phyloP scores from a whole-genome alignment of 2,329 filamentous ascomycete genomes.

The Arachnopeziza araneosa region DNA sequence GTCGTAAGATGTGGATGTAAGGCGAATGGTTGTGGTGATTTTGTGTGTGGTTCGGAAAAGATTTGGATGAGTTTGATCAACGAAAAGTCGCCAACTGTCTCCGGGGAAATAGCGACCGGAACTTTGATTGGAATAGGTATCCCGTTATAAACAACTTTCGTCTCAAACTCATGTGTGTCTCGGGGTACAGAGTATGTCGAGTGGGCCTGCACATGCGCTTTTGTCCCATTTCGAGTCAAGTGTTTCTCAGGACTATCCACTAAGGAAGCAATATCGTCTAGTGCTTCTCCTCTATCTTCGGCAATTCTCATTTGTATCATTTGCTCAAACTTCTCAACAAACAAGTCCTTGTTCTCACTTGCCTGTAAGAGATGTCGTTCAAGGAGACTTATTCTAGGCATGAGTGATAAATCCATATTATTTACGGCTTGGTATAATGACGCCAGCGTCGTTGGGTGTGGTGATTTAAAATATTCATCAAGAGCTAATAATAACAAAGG shows the following conservation, averaged over 20 bases:
- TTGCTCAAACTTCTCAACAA: conserved; percentile 93
- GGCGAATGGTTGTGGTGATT: conserved; percentile 76
- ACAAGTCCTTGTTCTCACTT: conserved; percentile 91
- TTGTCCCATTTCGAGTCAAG: conserved; percentile 51
- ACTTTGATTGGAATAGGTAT: conserved; percentile 97
- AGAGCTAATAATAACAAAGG: conserved; percentile 84
- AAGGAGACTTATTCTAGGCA: conserved; percentile 78
- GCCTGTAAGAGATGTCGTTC: conserved; percentile 83
- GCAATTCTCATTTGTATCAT: conserved; percentile 81
- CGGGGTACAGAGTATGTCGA: conserved; percentile 72
- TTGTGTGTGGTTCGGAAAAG: conserved; percentile 78
- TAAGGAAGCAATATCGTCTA: conserved; percentile 41
- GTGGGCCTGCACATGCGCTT: conserved; percentile 56
- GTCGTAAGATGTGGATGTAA: conserved; percentile 91
- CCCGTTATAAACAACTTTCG: conserved; percentile 89
- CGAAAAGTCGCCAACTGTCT: conserved; percentile 96
- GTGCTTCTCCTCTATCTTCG: conserved; percentile 47
- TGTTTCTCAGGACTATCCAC: conserved; percentile 39
- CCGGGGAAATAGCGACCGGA: conserved; percentile 85
- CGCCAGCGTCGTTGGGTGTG: conserved; percentile 79
- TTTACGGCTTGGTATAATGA: conserved; percentile 91
- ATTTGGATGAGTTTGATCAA: conserved; percentile 95
- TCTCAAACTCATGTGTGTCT: conserved; percentile 97
- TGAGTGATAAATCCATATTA: conserved; percentile 89
- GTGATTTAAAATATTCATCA: conserved; percentile 94